Conservation (phyloP, 2,329 filamentous ascomycete species). For the Trichophyton rubrum region DNA sequence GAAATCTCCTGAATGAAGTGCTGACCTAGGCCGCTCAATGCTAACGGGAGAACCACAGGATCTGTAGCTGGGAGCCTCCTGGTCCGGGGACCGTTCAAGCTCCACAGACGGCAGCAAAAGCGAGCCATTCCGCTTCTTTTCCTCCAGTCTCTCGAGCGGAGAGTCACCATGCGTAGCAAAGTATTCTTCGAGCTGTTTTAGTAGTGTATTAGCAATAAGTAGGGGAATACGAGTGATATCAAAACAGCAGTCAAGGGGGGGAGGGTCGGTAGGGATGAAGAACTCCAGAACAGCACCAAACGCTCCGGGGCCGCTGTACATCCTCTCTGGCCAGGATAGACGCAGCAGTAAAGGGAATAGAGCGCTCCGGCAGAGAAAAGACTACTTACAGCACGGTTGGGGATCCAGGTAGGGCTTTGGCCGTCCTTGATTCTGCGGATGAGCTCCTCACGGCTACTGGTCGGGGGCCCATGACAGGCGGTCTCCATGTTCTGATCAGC, state of each 20-base stretch:
- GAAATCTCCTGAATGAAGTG: constrained; percentile 52
- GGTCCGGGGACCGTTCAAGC: constrained; percentile 26
- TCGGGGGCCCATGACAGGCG: constrained; percentile 16
- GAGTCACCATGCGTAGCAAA: constrained; percentile 27
- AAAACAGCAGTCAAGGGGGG: neutral
- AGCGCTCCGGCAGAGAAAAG: neutral
- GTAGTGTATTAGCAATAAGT: constrained; percentile 12
- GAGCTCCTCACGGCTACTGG: constrained; percentile 56
- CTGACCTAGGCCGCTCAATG: constrained; percentile 72
- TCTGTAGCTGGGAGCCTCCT: constrained; percentile 27
- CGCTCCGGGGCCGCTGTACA: constrained; percentile 4
- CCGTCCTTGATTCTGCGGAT: constrained; percentile 74
- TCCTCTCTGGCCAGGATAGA: neutral
- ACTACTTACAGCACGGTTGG: constrained; percentile 45
- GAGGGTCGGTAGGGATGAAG: neutral
- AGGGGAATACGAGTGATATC: neutral
- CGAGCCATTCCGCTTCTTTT: constrained; percentile 12
- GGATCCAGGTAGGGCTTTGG: constrained; percentile 62
- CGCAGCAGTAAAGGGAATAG: neutral
- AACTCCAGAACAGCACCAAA: neutral
- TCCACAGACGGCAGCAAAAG: constrained; percentile 36
- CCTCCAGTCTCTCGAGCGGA: constrained; percentile 27
- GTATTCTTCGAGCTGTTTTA: constrained; percentile 26
- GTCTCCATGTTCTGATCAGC: constrained; percentile 12
- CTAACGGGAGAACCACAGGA: constrained; percentile 16